Conservation (phyloP, 2,329 filamentous ascomycete species). For the Aspergillus flavus region DNA sequence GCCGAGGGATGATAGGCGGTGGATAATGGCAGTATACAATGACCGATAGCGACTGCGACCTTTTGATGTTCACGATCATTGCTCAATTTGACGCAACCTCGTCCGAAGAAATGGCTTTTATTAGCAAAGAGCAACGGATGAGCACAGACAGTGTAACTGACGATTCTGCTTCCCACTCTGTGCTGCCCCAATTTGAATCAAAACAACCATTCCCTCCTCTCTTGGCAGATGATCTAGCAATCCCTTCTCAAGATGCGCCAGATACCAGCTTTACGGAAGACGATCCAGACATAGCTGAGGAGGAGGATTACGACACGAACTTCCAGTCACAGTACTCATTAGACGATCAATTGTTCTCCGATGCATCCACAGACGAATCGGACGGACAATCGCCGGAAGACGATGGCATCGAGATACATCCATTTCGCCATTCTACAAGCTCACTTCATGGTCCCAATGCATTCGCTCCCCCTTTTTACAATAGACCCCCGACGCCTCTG, state of each 20-base stretch:
- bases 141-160: constrained; percentile 8
- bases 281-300: constrained; percentile 31
- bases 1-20: constrained; percentile 12
- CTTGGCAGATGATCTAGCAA: constrained; percentile 27
- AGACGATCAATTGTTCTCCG: constrained; percentile 41
- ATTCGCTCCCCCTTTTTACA: constrained; percentile 90
- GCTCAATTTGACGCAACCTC: neutral
- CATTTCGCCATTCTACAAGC: constrained; percentile 44
- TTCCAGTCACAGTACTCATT: constrained; percentile 51
- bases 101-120: constrained; percentile 16
- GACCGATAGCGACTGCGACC: neutral
- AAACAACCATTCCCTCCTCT: constrained; percentile 40
- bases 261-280: constrained; percentile 24
- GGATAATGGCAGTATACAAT: constrained; percentile 16
- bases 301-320: constrained; percentile 45
- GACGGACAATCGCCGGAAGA: constrained; percentile 33
- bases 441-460: constrained; percentile 47
- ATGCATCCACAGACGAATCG: constrained; percentile 33
- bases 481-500: constrained; percentile 89
- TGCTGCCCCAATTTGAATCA: constrained; percentile 25
- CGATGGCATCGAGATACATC: constrained; percentile 33
- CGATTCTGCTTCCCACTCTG: constrained; percentile 10
- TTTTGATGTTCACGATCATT: neutral
- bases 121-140: constrained; percentile 7
- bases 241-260: constrained; percentile 13